These are phyloP conservation scores for Colletotrichum filicis DNA, from an alignment of 2,329 filamentous ascomycete genomes.

Conservation along the genomic window DNA sequence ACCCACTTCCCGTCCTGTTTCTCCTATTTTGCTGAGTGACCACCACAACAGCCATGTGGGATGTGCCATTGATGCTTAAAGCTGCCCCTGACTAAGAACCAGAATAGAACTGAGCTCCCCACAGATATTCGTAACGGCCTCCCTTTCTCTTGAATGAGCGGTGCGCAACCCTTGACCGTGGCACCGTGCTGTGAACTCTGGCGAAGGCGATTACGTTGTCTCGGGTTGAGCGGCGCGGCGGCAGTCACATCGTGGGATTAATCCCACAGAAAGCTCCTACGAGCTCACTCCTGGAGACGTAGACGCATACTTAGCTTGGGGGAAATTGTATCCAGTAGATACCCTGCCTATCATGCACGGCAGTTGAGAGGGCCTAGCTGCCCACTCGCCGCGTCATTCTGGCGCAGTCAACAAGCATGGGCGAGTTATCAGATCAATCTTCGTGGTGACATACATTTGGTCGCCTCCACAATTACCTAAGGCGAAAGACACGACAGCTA, in stretches of 20 bases:
- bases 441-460: too few species aligned
- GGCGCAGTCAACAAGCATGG: not conserved
- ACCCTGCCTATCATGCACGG: not conserved
- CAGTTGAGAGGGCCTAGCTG: not conserved
- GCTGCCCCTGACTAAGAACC: not conserved
- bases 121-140: not conserved
- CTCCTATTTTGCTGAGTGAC: constrained; percentile 6
- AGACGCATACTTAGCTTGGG: too few species aligned
- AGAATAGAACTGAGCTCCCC: not conserved
- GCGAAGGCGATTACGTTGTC: too few species aligned
- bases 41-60: not conserved
- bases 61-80: not conserved
- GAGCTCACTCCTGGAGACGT: too few species aligned
- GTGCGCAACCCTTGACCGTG: not conserved
- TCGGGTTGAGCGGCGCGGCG: too few species aligned
- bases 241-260: not conserved
- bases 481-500: too few species aligned
- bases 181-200: not conserved
- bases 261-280: too few species aligned
- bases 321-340: not conserved
- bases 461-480: too few species aligned
- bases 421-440: not conserved
- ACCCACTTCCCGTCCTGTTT: constrained; percentile 22
- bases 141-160: not conserved
- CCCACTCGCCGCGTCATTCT: constrained; percentile 10